Evolutionary conservation across 345 rosid species (phyloP), one percentile per base, ranked within the genome.

Genomic region (Hevea brasiliensis): DNA sequence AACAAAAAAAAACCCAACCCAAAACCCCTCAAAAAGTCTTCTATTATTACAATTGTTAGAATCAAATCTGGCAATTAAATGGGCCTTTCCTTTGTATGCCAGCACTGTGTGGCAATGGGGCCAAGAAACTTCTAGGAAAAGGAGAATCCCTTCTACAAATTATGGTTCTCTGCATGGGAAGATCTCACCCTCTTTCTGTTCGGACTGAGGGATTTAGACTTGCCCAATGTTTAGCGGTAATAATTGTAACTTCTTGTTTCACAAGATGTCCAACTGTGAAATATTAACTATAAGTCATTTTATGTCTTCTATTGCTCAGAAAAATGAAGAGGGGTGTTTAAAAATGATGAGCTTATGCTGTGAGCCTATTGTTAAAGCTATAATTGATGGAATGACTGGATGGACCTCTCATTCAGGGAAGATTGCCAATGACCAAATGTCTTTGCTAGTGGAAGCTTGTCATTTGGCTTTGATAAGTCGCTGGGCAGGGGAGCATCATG

Each of bases 61-160:
- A 50, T 50, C 58, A 50, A 68, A 45, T 57, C 59, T 70, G 61
- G 61, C 65, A 24, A 67, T 67, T 58, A 17, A 55, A 68, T 8
- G 37, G 4, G 2, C 61, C 75, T 44, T 69, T 37, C 55, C 59
- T 78, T 78, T 71, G 6, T 73, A 41, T 82, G 67, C 73, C 86
- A 93, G 98, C 92, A 79, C 77, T 91, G 70, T 93, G 98, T 82
- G 84, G 88, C 55, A 80, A 83, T 74, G 96, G 89, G 24, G 92
- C 94, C 41, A 83, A 24, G 42, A 81, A 77, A 79, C 89, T 93
- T 79, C 78, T 91, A 58, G 85, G 86, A 64, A 73, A 86, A 70
- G 92, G 85, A 67, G 88, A 85, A 72, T 71, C 75, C 51, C 74
- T 91, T 83, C 54, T 89, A 4, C 73, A 72, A 61, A 50, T 82